Evolutionary conservation across 2,329 filamentous ascomycete species (phyloP), one percentile per base, ranked within the genome.

Genomic region (Colletotrichum neosansevieriae): DNA sequence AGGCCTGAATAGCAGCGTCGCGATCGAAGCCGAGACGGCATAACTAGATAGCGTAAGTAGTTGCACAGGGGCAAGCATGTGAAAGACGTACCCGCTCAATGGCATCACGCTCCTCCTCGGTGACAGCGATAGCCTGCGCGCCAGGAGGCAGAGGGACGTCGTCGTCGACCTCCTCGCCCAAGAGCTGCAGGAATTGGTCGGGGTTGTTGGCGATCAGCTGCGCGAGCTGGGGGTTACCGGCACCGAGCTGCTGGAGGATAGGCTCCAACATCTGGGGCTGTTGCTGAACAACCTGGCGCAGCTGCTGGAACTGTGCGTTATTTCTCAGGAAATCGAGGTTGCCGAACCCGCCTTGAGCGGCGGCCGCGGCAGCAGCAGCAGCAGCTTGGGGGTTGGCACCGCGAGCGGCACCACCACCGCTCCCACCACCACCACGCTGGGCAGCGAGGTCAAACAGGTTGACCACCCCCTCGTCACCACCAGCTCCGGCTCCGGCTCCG

Each of bases 181-280:
- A 85, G 58, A 99, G 84, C 78, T 93, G 91, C 71, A 99, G 86
- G 79, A 99, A 99, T 77, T 97, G 93, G 60, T 98, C 94, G 7
- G 94, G 94, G 80, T 98, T 94, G 76, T 92, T 89, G 45, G 92
- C 92, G 72, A 99, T 99, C 77, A 98, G 86, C 78, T 95, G 91
- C 7, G 96, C 96, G 63, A 99, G 89, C 78, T 97, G 92, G 17
- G 96, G 96, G 82, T 99, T 99, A 29, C 95, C 95, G 21, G 94
- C 92, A 40, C 94, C 94, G 42, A 99, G 93, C 81, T 98, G 94
- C 81, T 98, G 95, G 64, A 99, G 85, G 73, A 99, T 98, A 6
- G 96, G 95, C 84, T 99, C 96, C 21, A 99, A 91, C 96, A 99
- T 99, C 79, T 96, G 92, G 17, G 96, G 96, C 79, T 98, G 93